Evolutionary conservation across 192 early-diverging fungal genomes (phyloP), one percentile per base, ranked within the genome.

Genomic region (Backusella macrospora): DNA sequence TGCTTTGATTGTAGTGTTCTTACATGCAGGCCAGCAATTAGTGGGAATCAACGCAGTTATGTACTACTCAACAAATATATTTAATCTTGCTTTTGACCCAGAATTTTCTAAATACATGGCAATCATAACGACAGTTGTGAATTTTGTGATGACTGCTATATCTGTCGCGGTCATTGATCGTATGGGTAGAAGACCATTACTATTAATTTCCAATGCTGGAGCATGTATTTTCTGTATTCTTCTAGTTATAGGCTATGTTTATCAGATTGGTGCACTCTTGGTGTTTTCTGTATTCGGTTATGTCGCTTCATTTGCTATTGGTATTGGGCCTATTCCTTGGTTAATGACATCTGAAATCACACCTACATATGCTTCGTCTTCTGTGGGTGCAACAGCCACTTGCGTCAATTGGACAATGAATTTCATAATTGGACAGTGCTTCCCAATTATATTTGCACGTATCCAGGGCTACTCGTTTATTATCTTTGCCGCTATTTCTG

Each of bases 41-140:
- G 89, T 87, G 40, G 94, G 91, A 55, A 94, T 96, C 74, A 95
- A 94, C 76, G 92, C 90, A 12, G 88, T 92, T 43, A 92, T 94
- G 71, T 94, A 90, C 80, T 96, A 95, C 76, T 91, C 88, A 37
- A 92, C 95, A 8, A 88, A 87, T 14, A 93, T 95, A 63, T 91
- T 95, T 82, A 84, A 83, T 62, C 49, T 90, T 77, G 81, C 74
- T 21, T 90, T 89, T 76, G 76, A 84, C 47, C 52, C 86, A 8
- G 74, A 82, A 15, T 85, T 86, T 45, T 82, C 89, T 8, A 87
- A 87, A 63, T 84, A 86, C 34, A 83, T 94, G 18, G 84, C 90
- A 13, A 83, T 92, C 15, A 83, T 89, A 47, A 75, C 84, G 5
- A 83, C 82, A 0, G 79, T 81, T 13, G 66, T 90, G 29, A 92